Evolutionary conservation across 352 stramenopile species (phyloP).

Genomic region (Phytophthora agathidicida): DNA sequence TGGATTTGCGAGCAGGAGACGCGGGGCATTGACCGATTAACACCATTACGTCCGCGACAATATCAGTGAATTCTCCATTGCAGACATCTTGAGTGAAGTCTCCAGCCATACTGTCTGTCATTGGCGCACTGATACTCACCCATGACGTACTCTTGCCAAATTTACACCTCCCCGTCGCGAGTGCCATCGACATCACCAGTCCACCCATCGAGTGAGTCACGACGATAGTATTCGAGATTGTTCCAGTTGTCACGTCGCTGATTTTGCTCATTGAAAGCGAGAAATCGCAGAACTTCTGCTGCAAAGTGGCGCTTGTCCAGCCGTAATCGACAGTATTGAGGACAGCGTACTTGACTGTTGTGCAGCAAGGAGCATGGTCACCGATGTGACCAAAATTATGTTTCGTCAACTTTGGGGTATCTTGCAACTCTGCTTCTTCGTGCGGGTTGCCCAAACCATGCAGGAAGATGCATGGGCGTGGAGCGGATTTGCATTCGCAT

Average conservation of each 20-base stretch:
- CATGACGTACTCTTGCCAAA: slow-evolving; percentile 16
- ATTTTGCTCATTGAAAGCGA: slow-evolving; percentile 15
- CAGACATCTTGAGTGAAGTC: slow-evolving; percentile 17
- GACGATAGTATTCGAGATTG: slow-evolving; percentile 22
- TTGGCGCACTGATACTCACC: slow-evolving; percentile 18
- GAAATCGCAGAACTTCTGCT: slow-evolving; percentile 25
- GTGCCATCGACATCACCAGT: slow-evolving; percentile 14
- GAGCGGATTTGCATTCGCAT: slow-evolving; percentile 12
- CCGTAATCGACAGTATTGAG: slow-evolving; percentile 16
- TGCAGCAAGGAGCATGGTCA: slow-evolving; percentile 21
- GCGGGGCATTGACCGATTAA: slow-evolving; percentile 7
- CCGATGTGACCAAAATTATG: slow-evolving; percentile 17
- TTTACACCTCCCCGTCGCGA: slow-evolving; percentile 17
- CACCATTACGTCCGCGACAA: background rate
- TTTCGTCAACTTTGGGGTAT: slow-evolving; percentile 7
- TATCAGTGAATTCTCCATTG: background rate
- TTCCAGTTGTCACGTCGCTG: background rate
- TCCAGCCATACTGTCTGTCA: slow-evolving; percentile 28
- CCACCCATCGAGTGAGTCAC: slow-evolving; percentile 34
- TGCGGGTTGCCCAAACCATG: slow-evolving; percentile 17
- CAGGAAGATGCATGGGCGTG: slow-evolving; percentile 30
- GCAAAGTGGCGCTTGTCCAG: slow-evolving; percentile 13
- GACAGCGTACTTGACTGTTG: slow-evolving; percentile 16
- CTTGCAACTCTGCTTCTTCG: slow-evolving; percentile 9
- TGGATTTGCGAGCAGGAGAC: background rate